A percentile compares a stretch with the other conserved stretches of the same genome.
These are phyloP conservation scores for Neurospora intermedia DNA, from an alignment of 495 filamentous ascomycete genomes.

Conservation along the genomic window DNA sequence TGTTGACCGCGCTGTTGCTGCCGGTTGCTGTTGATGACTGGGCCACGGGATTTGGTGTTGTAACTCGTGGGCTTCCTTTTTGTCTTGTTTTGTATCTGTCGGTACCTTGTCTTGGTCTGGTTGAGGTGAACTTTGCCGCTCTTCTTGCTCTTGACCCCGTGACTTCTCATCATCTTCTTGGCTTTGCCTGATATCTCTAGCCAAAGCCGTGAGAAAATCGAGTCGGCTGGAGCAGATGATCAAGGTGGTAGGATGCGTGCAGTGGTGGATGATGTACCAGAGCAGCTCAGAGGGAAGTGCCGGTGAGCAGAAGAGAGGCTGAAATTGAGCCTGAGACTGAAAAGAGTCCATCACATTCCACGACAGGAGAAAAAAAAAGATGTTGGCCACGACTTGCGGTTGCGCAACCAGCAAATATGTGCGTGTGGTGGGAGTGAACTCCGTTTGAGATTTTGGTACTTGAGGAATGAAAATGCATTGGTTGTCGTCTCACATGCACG, in stretches of 20 bases:
- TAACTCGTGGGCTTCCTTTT: not conserved
- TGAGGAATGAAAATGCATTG: not conserved
- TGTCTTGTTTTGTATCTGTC: not conserved
- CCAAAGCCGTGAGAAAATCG: slow-evolving; percentile 46
- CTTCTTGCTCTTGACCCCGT: not conserved
- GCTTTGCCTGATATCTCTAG: slow-evolving; percentile 17
- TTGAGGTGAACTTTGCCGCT: not conserved
- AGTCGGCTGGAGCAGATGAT: slow-evolving; percentile 59
- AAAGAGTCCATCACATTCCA: not conserved
- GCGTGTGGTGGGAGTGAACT: not conserved
- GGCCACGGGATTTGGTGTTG: not conserved
- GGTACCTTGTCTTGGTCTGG: not conserved
- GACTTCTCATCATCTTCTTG: not conserved
- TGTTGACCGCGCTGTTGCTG: not conserved
- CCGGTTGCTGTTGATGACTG: not conserved
- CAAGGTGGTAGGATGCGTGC: slow-evolving; percentile 46
- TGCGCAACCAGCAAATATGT: not conserved
- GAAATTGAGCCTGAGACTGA: not conserved
- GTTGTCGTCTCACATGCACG: not conserved
- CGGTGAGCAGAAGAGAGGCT: slow-evolving; percentile 38
- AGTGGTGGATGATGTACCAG: slow-evolving; percentile 46
- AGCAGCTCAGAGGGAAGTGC: slow-evolving; percentile 51
- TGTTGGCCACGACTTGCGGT: not conserved
- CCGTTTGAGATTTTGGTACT: not conserved
- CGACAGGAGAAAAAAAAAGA: not conserved